Percentiles rank a stretch among this genome's conserved stretches.
These are phyloP conservation scores for Globisporangium apiculatum DNA, from an alignment of 352 stramenopile species.

Conservation along the genomic window DNA sequence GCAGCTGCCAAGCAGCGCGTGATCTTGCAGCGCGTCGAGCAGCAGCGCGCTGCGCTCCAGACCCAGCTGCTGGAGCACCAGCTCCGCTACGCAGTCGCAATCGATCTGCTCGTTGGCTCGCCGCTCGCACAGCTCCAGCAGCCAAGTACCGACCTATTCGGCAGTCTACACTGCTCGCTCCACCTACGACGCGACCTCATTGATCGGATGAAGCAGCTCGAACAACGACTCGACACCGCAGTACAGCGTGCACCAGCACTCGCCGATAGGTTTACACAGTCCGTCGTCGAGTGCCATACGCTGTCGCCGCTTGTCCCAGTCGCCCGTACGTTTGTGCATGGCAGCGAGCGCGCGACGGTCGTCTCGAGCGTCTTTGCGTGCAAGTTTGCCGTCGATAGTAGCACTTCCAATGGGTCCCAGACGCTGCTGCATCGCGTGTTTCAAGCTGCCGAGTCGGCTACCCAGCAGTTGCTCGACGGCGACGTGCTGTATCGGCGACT, in stretches of 20 bases:
- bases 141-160: conserved; percentile 30
- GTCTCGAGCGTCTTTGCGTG: conserved; percentile 52
- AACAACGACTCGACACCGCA: conserved; percentile 23
- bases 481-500: conserved; percentile 20
- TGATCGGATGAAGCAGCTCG: conserved; percentile 20
- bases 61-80: conserved; percentile 11
- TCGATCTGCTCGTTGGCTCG: conserved; percentile 36
- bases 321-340: conserved; percentile 27
- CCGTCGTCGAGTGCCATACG: conserved; percentile 22
- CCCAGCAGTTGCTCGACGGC: background rate
- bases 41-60: conserved; percentile 35
- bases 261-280: conserved; percentile 29
- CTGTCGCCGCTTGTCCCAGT: conserved; percentile 25
- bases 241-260: conserved; percentile 19
- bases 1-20: conserved; percentile 42
- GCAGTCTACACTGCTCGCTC: conserved; percentile 31
- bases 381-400: conserved; percentile 22
- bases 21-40: conserved; percentile 35
- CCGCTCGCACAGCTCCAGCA: conserved; percentile 27
- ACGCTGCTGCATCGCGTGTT: conserved; percentile 28
- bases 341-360: conserved; percentile 18
- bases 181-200: conserved; percentile 14
- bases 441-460: conserved; percentile 14
- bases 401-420: background rate
- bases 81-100: conserved; percentile 43